Conservation (phyloP, 306 rosid species). For the Glycine tomentella region DNA sequence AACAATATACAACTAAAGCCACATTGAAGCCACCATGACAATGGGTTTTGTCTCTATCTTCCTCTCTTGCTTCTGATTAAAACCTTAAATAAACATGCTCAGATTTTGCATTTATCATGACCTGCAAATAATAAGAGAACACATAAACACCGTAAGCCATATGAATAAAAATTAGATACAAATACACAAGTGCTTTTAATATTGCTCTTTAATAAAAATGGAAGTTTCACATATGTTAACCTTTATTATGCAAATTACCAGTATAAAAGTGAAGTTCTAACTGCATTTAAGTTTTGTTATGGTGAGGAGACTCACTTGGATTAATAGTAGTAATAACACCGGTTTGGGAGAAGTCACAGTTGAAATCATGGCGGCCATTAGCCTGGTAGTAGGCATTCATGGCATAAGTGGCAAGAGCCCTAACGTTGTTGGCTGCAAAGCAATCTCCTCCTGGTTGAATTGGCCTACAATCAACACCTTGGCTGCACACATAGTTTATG, state of each 20-base stretch:
- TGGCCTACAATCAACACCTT: slow-evolving; percentile 66
- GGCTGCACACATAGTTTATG: slow-evolving; percentile 77
- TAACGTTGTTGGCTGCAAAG: slow-evolving; percentile 52
- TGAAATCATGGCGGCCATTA: slow-evolving; percentile 61
- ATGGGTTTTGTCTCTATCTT: too few species aligned
- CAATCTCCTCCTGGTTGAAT: slow-evolving; percentile 75
- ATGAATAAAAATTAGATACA: too few species aligned
- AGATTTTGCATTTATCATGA: slow-evolving; percentile 47
- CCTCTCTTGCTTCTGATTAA: too few species aligned
- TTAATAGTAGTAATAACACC: slow-evolving; percentile 52
- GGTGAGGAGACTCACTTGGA: slow-evolving; percentile 61
- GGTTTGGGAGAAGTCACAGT: slow-evolving; percentile 74
- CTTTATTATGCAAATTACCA: too few species aligned
- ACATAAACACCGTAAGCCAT: too few species aligned
- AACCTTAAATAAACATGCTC: background rate
- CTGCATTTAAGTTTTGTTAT: too few species aligned
- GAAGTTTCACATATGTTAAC: too few species aligned
- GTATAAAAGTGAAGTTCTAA: too few species aligned
- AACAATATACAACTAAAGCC: slow-evolving; percentile 40
- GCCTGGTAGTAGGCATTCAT: slow-evolving; percentile 80
- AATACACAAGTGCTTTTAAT: too few species aligned
- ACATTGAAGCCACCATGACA: background rate
- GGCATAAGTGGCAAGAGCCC: slow-evolving; percentile 65
- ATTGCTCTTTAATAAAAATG: too few species aligned
- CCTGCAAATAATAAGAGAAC: slow-evolving; percentile 35